phyloP scores from a whole-genome alignment of 352 stramenopile genomes.

The Pythium oligandrum region DNA sequence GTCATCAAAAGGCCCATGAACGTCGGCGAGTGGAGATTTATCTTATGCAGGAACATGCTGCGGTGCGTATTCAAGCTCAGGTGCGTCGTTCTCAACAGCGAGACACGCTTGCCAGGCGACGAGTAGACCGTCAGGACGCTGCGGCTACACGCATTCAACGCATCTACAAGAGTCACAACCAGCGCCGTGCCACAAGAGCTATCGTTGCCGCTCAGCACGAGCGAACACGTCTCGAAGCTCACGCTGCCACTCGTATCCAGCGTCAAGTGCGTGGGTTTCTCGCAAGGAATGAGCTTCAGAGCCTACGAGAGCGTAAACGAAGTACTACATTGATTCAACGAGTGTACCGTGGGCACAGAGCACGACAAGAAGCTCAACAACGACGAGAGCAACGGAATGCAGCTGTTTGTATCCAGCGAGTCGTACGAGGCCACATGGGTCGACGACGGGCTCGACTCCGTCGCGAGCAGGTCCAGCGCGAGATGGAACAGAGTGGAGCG shows the following conservation, averaged over 20 bases:
- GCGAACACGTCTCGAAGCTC: slow-evolving; percentile 14
- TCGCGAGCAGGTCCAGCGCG: too few relatives aligned
- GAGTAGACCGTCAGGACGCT: slow-evolving; percentile 8
- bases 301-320: too few relatives aligned
- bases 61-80: slow-evolving; percentile 35
- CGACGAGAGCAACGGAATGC: slow-evolving; percentile 18
- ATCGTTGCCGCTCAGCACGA: slow-evolving; percentile 23
- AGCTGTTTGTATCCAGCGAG: not conserved
- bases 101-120: slow-evolving; percentile 24
- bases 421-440: too few relatives aligned
- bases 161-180: slow-evolving; percentile 24
- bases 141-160: slow-evolving; percentile 36
- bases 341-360: not conserved
- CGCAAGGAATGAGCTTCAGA: too few relatives aligned
- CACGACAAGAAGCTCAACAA: slow-evolving; percentile 5
- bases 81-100: slow-evolving; percentile 35
- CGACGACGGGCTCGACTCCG: too few relatives aligned
- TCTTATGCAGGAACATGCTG: slow-evolving; percentile 23
- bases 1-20: slow-evolving; percentile 3
- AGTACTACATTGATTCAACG: too few relatives aligned
- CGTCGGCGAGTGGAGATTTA: slow-evolving; percentile 26
- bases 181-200: slow-evolving; percentile 30
- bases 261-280: slow-evolving; percentile 18
- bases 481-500: too few relatives aligned
- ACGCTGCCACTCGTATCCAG: slow-evolving; percentile 37